Conservation (phyloP, 2,329 filamentous ascomycete species). For the Tolypocladium amazonense region DNA sequence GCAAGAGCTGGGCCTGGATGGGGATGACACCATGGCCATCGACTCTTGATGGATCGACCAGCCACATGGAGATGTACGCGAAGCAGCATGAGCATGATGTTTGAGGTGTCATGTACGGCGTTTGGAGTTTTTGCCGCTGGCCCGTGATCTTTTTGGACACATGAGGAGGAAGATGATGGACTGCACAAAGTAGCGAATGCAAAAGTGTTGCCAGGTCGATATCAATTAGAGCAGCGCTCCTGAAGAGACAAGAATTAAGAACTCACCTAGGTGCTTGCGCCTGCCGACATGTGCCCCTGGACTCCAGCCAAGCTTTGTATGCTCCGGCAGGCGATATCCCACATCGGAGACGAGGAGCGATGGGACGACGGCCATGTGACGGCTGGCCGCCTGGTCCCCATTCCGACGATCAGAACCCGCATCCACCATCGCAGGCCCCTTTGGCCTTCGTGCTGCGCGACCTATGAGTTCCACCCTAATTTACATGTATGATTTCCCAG, state of each 20-base stretch:
- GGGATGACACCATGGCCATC: conserved; percentile 87
- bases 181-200: background rate
- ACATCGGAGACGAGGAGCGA: background rate
- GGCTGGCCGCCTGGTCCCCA: background rate
- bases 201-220: background rate
- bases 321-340: background rate
- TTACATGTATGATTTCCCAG: no score
- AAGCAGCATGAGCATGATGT: conserved; percentile 1
- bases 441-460: background rate
- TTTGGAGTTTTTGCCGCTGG: conserved; percentile 5
- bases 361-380: background rate
- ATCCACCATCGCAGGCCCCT: background rate
- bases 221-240: background rate
- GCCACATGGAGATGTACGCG: background rate
- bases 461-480: background rate
- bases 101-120: conserved; percentile 9
- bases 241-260: background rate
- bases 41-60: conserved; percentile 26
- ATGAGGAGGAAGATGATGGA: background rate
- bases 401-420: background rate
- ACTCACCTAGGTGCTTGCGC: background rate
- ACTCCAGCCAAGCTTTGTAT: background rate
- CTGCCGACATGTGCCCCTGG: background rate
- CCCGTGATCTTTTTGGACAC: background rate
- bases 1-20: conserved; percentile 46